Base-by-base conservation (phyloP, 805 yeast genomes). In the Kodamaea laetipori region DNA sequence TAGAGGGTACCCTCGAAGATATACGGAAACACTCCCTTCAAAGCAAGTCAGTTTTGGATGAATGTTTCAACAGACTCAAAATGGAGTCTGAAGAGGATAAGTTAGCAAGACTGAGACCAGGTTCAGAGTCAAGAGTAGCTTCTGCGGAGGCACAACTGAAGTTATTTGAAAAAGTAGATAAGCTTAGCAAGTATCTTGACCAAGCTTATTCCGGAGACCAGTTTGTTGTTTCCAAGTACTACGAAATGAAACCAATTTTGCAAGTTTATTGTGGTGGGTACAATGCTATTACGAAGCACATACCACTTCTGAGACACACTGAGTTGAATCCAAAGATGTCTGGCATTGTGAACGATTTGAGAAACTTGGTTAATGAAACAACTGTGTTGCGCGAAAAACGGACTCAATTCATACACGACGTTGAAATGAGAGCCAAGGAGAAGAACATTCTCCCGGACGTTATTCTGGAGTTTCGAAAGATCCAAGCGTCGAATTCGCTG, bases 181-280 rank as follows among this genome's bases (percentile, higher is more conserved):
- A 73, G 15, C 66, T 83, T 56, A 69, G 69, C 24, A 57, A 54
- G 2, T 83, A 81, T 53, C 58, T 85, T 12, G 52, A 55, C 1
- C 80, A 79, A 48, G 94, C 95, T 1, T 61, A 65, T 21, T 55
- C 65, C 3, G 86, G 94, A 6, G 96, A 90, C 60, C 60, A 60
- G 3, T 64, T 74, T 2, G 76, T 87, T 0, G 52, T 60, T 4
- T 57, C 63, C 3, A 76, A 77, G 37, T 77, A 80, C 49, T 50
- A 58, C 1, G 69, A 73, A n/a, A 67, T 86, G 37, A 76, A 72
- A 43, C 69, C 74, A 1, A 55, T 60, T 7, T 52, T 88, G 16
- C 63, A 59, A 30, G 60, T 76, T 4, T 74, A 73, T 46, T 67
- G 70, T 19, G 71, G 73, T 7, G 76, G 77, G 0, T 54, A 52